Base-by-base conservation (phyloP, 805 yeast genomes). In the Scheffersomyces lignosus region DNA sequence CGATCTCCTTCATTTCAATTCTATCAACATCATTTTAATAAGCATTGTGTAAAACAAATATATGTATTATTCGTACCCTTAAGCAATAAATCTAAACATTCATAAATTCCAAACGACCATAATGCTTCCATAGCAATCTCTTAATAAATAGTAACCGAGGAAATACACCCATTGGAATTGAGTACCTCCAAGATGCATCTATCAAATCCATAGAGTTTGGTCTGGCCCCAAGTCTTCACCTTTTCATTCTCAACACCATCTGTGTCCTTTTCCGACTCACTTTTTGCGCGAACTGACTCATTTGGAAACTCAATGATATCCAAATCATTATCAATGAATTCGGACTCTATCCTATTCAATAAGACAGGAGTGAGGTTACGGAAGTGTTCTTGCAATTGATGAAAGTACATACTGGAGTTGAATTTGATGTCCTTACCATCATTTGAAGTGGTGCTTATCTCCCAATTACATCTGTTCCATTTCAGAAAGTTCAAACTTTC, bases 381-480 rank as follows among this genome's bases (percentile, higher is more conserved):
- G 33, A 44, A 26, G 31, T 44, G 23, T 28, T 38, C 18, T 5
- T 65, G 62, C 14, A 65, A 52, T 16, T 67, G 55, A 18, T 40
- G 38, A 41, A 67, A 66, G 44, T 58, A 59, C 62, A 56, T 55
- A 2, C 50, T 45, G 5, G 66, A 60, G 34, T 49, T 36, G n/a
- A 52, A 48, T 15, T 27, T 30, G 9, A 41, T 33, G 5, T 36
- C 34, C n/a, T 33, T 38, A 20, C 24, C 24, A 3, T 32, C 41
- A 5, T 37, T 32, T 10, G 27, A 6, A 13, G 14, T n/a, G 17
- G 51, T 49, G 15, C 27, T 37, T 25, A 72, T 51, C 31, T 47
- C 51, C 77, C 78, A 73, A 35, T 67, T 63, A 41, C 80, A 68
- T 40, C 66, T 64, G 44, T 72, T 72, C 69, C 81, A 80, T 35